These are phyloP conservation scores for Apiospora kogelbergensis DNA, from an alignment of 2,329 filamentous ascomycete species.

Conservation along the genomic window DNA sequence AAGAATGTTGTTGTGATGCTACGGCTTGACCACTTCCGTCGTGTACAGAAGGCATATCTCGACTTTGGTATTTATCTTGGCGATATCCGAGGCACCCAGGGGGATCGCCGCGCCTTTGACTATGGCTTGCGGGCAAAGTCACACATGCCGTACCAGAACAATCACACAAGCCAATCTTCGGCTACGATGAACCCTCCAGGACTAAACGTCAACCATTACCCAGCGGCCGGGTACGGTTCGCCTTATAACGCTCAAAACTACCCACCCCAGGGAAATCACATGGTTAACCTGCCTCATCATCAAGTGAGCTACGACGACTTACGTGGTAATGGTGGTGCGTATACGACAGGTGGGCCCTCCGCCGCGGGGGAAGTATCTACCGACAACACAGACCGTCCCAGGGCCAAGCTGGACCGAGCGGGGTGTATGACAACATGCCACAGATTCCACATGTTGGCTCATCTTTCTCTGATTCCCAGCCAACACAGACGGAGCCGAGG, in stretches of 20 bases:
- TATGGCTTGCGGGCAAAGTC: not conserved
- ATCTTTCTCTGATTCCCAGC: not conserved
- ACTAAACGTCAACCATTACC: not conserved
- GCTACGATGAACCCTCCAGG: not conserved
- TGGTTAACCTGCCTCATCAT: not conserved
- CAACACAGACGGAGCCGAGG: not conserved
- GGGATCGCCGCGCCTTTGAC: not conserved
- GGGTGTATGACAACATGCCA: not conserved
- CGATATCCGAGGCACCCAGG: not conserved
- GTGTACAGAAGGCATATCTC: slow-evolving; percentile 21
- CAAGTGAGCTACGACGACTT: not conserved
- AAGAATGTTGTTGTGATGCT: slow-evolving; percentile 16
- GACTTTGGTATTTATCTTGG: slow-evolving; percentile 23
- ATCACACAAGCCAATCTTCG: not conserved
- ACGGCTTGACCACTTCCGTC: slow-evolving; percentile 17
- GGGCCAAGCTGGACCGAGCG: not conserved
- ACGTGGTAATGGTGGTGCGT: not conserved
- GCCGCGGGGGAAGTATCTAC: not conserved
- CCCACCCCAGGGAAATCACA: not conserved
- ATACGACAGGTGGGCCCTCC: not conserved
- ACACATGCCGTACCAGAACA: not conserved
- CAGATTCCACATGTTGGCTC: not conserved
- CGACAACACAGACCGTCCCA: not conserved
- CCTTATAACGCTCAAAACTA: not conserved
- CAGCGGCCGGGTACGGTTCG: too few species aligned